These are phyloP conservation scores for Hippophae gyantsensis DNA, from an alignment of 306 rosid genomes.

Conservation along the genomic window DNA sequence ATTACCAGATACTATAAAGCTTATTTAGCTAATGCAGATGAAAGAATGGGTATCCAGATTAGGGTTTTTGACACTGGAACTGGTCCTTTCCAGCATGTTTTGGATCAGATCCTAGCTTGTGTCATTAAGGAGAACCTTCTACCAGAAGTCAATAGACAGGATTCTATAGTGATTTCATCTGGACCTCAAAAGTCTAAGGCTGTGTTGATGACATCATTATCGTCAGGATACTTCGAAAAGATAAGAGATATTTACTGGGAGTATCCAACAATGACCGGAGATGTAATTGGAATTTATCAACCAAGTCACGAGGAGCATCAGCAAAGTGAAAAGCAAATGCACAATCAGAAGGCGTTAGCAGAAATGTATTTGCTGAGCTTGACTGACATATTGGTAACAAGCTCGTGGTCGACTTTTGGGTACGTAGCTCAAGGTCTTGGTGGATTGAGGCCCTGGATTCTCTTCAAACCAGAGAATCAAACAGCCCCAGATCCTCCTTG, in stretches of 20 bases:
- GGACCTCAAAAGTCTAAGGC: conserved; percentile 37
- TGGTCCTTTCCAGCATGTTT: conserved; percentile 58
- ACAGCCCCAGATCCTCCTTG: conserved; percentile 56
- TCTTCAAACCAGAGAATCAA: conserved; percentile 53
- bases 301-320: conserved; percentile 74
- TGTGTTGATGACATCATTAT: conserved; percentile 55
- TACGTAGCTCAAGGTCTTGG: conserved; percentile 73
- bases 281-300: conserved; percentile 46
- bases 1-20: conserved; percentile 53
- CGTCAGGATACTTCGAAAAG: conserved; percentile 50
- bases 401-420: conserved; percentile 81
- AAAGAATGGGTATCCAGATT: conserved; percentile 66
- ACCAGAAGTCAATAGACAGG: conserved; percentile 36
- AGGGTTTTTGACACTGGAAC: conserved; percentile 51
- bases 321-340: conserved; percentile 54
- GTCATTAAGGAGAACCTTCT: conserved; percentile 37
- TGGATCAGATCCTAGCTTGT: conserved; percentile 65
- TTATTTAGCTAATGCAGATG: conserved; percentile 53
- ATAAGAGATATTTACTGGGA: conserved; percentile 63
- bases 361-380: conserved; percentile 66
- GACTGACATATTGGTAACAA: conserved; percentile 50
- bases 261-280: conserved; percentile 51
- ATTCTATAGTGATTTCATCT: conserved; percentile 16
- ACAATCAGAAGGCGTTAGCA: conserved; percentile 59
- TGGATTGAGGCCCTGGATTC: conserved; percentile 67